Conservation (phyloP, 208 protist genomes). For the Trypanosoma cruzi region DNA sequence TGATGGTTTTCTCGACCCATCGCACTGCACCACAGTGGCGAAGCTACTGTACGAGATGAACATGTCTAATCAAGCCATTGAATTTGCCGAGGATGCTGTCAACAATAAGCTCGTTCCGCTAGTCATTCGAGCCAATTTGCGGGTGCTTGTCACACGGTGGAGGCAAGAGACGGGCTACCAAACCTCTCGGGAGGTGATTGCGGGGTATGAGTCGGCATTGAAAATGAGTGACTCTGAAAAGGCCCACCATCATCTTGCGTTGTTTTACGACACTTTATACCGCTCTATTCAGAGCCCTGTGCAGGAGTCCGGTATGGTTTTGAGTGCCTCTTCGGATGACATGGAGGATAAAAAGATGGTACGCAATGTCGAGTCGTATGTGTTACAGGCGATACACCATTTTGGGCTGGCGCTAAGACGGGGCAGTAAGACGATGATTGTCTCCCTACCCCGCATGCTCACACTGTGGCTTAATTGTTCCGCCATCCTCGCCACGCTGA, state of each 20-base stretch:
- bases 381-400: constrained; percentile 63
- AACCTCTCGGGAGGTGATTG: constrained; percentile 79
- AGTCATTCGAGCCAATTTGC: constrained; percentile 59
- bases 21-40: constrained; percentile 81
- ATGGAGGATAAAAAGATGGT: constrained; percentile 32
- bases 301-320: neutral
- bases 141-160: constrained; percentile 83
- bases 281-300: constrained; percentile 15
- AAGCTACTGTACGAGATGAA: constrained; percentile 89
- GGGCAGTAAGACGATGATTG: constrained; percentile 86
- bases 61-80: constrained; percentile 73
- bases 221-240: constrained; percentile 81
- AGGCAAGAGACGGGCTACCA: constrained; percentile 69
- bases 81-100: constrained; percentile 60
- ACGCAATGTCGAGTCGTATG: constrained; percentile 42
- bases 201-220: constrained; percentile 71
- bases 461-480: constrained; percentile 95
- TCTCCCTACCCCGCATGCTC: constrained; percentile 95
- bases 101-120: constrained; percentile 31
- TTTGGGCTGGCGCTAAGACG: constrained; percentile 86
- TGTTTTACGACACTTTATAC: constrained; percentile 94
- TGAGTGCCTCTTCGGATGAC: constrained; percentile 7
- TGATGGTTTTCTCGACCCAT: constrained; percentile 19
- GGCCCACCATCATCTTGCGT: constrained; percentile 90
- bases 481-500: constrained; percentile 27